Evolutionary conservation across 1,284 basidiomycete species (phyloP).

Genomic region (Anthracocystis setariae): DNA sequence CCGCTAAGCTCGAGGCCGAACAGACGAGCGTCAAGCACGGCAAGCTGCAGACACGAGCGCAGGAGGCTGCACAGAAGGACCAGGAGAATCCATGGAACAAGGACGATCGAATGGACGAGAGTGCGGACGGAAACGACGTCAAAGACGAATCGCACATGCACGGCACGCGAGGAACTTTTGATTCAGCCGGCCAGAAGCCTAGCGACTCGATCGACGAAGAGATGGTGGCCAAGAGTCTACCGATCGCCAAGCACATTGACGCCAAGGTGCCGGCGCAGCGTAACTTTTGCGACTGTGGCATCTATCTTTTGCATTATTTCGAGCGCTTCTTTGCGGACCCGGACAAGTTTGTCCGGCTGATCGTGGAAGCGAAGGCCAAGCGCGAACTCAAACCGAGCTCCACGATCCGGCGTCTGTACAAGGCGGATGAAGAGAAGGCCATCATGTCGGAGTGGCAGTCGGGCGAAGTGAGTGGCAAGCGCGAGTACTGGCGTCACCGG

Average conservation of each 20-base stretch:
- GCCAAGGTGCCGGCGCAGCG: constrained; percentile 75
- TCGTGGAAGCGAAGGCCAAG: constrained; percentile 8
- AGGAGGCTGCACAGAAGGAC: constrained; percentile 3
- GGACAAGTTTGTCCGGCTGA: constrained; percentile 27
- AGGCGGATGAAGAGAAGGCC: constrained; percentile 2
- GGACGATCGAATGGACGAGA: constrained; percentile 2
- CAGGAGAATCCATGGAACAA: neutral
- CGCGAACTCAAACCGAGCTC: constrained; percentile 2
- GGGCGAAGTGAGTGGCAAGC: constrained; percentile 35
- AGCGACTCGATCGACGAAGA: constrained; percentile 9
- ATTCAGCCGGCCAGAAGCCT: neutral
- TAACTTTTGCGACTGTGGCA: constrained; percentile 85
- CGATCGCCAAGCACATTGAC: constrained; percentile 36
- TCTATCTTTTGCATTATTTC: constrained; percentile 64
- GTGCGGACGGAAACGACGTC: neutral
- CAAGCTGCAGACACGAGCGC: constrained; percentile 4
- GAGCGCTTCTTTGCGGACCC: constrained; percentile 63
- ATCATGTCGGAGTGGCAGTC: constrained; percentile 32
- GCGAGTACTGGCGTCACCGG: constrained; percentile 23
- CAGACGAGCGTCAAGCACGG: neutral
- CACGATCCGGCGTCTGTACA: neutral
- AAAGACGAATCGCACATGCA: constrained; percentile 5
- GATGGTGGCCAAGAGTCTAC: constrained; percentile 23
- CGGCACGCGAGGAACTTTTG: constrained; percentile 8
- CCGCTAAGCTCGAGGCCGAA: neutral